Conservation (phyloP, 495 filamentous ascomycete species). For the Aspergillus ostianus region DNA sequence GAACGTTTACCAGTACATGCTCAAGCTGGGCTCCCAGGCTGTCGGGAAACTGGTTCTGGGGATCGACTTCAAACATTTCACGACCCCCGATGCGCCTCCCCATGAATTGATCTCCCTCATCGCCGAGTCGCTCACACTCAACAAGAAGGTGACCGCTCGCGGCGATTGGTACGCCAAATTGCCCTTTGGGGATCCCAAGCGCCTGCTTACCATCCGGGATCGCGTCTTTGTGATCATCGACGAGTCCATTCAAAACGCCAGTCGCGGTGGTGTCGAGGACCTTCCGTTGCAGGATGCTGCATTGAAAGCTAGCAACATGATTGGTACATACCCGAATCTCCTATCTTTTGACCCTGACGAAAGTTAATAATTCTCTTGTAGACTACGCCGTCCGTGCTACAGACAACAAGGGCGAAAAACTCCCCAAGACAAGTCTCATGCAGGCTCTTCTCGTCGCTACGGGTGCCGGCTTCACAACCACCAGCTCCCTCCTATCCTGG, state of each 20-base stretch:
- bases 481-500: constrained; percentile 52
- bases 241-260: constrained; percentile 36
- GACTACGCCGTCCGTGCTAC: constrained; percentile 49
- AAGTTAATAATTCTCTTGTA: background rate
- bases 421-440: constrained; percentile 40
- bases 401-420: constrained; percentile 51
- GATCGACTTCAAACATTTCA: constrained; percentile 54
- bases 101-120: constrained; percentile 43
- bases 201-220: constrained; percentile 27
- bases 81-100: constrained; percentile 34
- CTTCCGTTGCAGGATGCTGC: constrained; percentile 53
- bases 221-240: constrained; percentile 34
- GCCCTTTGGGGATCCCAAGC: constrained; percentile 51
- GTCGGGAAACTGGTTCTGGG: constrained; percentile 53
- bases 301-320: constrained; percentile 44
- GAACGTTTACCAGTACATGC: constrained; percentile 61
- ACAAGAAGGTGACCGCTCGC: constrained; percentile 49
- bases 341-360: background rate
- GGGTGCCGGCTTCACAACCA: constrained; percentile 57
- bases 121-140: constrained; percentile 44
- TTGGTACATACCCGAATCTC: constrained; percentile 17
- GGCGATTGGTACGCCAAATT: constrained; percentile 50
- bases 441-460: constrained; percentile 33
- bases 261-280: constrained; percentile 33
- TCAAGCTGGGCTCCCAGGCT: constrained; percentile 54